phyloP scores from a whole-genome alignment of 257 asterid genomes.

The Ilex asprella region DNA sequence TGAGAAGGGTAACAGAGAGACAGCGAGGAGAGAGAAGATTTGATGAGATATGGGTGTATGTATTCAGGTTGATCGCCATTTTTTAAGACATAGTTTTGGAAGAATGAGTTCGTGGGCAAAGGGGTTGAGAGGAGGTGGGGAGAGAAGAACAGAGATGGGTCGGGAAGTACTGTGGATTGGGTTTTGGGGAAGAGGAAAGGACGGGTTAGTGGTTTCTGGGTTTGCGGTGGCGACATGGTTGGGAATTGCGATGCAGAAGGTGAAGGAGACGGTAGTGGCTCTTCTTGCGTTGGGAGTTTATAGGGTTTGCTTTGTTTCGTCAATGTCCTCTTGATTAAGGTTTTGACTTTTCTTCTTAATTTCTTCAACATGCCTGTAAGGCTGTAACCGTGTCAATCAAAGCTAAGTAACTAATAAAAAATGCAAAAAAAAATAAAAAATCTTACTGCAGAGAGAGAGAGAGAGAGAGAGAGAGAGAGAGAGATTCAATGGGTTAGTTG shows the following conservation, averaged over 20 bases:
- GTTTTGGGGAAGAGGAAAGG: slow-evolving; percentile 72
- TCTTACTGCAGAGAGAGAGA: slow-evolving; percentile 5
- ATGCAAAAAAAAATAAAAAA: slow-evolving; percentile 6
- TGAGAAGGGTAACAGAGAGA: slow-evolving; percentile 64
- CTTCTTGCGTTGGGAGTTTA: slow-evolving; percentile 10
- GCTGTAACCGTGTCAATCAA: too few relatives aligned
- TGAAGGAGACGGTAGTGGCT: slow-evolving; percentile 22
- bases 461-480: too few relatives aligned
- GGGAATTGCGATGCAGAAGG: slow-evolving; percentile 25
- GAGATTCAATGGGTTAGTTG: not conserved
- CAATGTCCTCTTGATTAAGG: slow-evolving; percentile 39
- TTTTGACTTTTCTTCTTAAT: slow-evolving; percentile 31
- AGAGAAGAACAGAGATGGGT: slow-evolving; percentile 66
- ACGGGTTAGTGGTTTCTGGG: slow-evolving; percentile 9
- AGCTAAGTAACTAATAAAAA: too few relatives aligned
- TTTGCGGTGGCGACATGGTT: not conserved
- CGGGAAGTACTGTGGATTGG: slow-evolving; percentile 76
- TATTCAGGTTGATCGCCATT: slow-evolving; percentile 88
- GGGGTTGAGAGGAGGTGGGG: slow-evolving; percentile 59
- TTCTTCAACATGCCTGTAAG: slow-evolving; percentile 27
- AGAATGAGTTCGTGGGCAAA: slow-evolving; percentile 81
- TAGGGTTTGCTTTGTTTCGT: slow-evolving; percentile 18
- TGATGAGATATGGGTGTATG: slow-evolving; percentile 69
- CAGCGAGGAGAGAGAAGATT: slow-evolving; percentile 51
- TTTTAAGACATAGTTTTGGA: slow-evolving; percentile 72